Percentiles rank a stretch among this genome's conserved stretches.
Conservation (phyloP, 139 green algal genomes). For the Yamagishiella unicocca region DNA sequence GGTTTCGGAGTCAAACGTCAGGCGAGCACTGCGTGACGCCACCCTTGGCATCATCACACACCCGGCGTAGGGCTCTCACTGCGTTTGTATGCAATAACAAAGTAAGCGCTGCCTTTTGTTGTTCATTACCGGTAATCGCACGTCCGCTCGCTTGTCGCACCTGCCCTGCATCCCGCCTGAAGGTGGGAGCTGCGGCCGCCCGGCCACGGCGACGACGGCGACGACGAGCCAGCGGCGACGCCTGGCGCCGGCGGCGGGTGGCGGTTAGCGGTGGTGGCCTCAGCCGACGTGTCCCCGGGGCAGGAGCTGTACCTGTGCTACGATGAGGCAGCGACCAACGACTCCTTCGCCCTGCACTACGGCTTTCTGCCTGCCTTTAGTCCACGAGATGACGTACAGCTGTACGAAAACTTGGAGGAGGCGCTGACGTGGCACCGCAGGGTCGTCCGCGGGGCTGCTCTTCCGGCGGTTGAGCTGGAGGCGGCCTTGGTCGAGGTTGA, state of each 20-base stretch:
- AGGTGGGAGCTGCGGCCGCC: conserved; percentile 21
- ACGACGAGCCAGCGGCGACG: not conserved
- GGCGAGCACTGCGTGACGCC: not conserved
- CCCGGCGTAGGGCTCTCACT: not conserved
- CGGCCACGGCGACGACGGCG: not conserved
- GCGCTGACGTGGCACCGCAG: conserved; percentile 69
- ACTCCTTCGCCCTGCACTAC: conserved; percentile 70
- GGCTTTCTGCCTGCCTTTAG: conserved; percentile 84
- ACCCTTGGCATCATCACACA: not conserved
- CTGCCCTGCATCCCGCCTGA: not conserved
- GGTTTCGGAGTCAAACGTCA: conserved; percentile 8
- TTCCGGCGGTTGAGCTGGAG: too few species aligned
- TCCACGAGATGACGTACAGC: conserved; percentile 76
- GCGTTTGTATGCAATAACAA: not conserved
- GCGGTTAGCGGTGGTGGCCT: not conserved
- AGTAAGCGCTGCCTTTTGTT: not conserved
- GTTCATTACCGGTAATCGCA: not conserved
- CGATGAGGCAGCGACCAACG: conserved; percentile 3
- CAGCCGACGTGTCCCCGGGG: not conserved
- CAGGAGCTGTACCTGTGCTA: conserved; percentile 30
- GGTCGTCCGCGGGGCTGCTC: not conserved
- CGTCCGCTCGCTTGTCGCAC: not conserved
- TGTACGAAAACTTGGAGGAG: conserved; percentile 74
- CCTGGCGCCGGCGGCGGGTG: not conserved
- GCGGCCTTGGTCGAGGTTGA: too few species aligned